These are phyloP conservation scores for Candida insectorum DNA, from an alignment of 805 yeast species.

Conservation along the genomic window DNA sequence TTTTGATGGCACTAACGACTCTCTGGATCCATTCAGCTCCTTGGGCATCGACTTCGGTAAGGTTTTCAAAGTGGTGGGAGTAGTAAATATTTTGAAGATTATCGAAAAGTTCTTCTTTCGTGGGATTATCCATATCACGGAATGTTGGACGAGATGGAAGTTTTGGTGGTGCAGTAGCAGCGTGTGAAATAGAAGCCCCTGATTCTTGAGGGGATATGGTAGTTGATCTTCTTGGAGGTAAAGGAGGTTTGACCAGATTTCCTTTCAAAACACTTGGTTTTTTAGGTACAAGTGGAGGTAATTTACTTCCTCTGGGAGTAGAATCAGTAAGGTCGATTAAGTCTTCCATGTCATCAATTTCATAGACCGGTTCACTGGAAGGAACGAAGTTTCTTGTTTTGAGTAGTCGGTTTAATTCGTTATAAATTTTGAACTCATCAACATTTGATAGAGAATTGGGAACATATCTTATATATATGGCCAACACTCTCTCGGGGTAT, in stretches of 20 bases:
- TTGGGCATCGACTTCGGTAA: slow-evolving; percentile 27
- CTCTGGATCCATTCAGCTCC: slow-evolving; percentile 39
- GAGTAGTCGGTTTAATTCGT: slow-evolving; percentile 25
- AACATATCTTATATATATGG: slow-evolving; percentile 80
- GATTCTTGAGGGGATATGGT: too few species aligned
- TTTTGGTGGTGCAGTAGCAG: slow-evolving; percentile 6
- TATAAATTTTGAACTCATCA: slow-evolving; percentile 36
- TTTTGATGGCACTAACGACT: slow-evolving; percentile 25
- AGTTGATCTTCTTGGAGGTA: slow-evolving; percentile 16
- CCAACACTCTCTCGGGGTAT: slow-evolving; percentile 63
- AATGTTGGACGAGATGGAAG: slow-evolving; percentile 11
- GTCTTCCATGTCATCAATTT: slow-evolving; percentile 20
- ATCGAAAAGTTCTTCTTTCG: slow-evolving; percentile 9
- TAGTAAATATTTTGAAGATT: slow-evolving; percentile 14
- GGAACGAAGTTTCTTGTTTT: slow-evolving; percentile 8
- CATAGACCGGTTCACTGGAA: slow-evolving; percentile 5
- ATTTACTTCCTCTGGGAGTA: slow-evolving; percentile 17
- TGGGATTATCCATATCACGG: slow-evolving; percentile 10
- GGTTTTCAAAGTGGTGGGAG: slow-evolving; percentile 19
- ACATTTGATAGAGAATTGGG: slow-evolving; percentile 60
- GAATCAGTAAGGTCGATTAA: slow-evolving; percentile 38
- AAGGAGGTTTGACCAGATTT: slow-evolving; percentile 21
- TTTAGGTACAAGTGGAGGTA: slow-evolving; percentile 46
- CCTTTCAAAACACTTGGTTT: slow-evolving; percentile 45
- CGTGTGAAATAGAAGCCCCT: too few species aligned